phyloP scores from a whole-genome alignment of 202 grass and related monocot genomes.

The Alloteropsis angusta region DNA sequence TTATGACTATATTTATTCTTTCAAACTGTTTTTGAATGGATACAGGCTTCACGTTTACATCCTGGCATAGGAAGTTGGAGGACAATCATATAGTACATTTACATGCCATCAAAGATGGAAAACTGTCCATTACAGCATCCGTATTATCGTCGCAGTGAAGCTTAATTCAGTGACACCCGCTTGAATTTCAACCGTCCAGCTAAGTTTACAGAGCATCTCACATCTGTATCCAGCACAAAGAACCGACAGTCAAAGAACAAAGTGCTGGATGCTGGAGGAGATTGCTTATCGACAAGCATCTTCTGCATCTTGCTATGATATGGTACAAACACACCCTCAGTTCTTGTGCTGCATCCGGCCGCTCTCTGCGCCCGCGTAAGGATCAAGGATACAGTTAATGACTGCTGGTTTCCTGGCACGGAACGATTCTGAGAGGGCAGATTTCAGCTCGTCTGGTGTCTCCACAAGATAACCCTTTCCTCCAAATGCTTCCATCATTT shows the following conservation, averaged over 20 bases:
- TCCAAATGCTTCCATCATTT: constrained; percentile 78
- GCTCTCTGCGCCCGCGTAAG: constrained; percentile 76
- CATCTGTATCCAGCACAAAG: neutral
- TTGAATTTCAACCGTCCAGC: neutral
- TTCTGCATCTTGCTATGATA: neutral
- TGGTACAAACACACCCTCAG: constrained; percentile 28
- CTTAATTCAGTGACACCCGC: neutral
- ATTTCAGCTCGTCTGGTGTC: constrained; percentile 66
- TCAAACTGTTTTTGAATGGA: neutral
- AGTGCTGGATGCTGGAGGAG: neutral
- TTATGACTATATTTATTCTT: neutral
- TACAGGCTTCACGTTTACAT: neutral
- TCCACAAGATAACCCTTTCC: constrained; percentile 68
- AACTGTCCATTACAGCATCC: neutral
- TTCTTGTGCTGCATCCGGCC: constrained; percentile 97
- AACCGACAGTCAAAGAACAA: neutral
- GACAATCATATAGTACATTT: neutral
- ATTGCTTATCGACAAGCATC: neutral
- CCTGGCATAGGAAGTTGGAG: neutral
- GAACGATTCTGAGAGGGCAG: constrained; percentile 67
- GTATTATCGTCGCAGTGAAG: neutral
- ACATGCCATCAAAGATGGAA: neutral
- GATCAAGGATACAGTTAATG: constrained; percentile 77
- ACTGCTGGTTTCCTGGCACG: constrained; percentile 56
- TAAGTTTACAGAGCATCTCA: neutral